A percentile compares a stretch with the other conserved stretches of the same genome.
Conservation (phyloP, 768 basidiomycete species). For the Lyophyllum atratum region DNA sequence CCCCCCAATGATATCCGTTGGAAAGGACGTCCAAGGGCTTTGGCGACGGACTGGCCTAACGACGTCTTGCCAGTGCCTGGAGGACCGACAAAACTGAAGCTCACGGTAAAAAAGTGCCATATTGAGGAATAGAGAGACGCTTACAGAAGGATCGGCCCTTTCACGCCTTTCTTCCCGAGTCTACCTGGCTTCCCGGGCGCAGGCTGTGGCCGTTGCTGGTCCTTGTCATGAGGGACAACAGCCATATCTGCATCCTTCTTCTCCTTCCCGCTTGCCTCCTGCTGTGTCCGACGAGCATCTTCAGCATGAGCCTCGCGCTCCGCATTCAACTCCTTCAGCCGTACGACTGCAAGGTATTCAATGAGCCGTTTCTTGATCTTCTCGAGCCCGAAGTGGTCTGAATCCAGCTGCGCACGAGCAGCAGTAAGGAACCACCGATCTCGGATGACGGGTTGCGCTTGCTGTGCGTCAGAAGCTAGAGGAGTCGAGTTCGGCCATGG, state of each 20-base stretch:
- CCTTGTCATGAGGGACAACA: slow-evolving; percentile 26
- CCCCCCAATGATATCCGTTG: slow-evolving; percentile 92
- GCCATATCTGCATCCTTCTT: slow-evolving; percentile 24
- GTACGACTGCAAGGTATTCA: slow-evolving; percentile 88
- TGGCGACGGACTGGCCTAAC: slow-evolving; percentile 86
- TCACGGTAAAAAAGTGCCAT: slow-evolving; percentile 5
- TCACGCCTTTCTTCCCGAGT: slow-evolving; percentile 47
- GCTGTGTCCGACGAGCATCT: slow-evolving; percentile 23
- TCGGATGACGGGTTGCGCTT: slow-evolving; percentile 31
- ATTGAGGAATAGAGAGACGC: slow-evolving; percentile 16
- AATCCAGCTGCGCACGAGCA: slow-evolving; percentile 81
- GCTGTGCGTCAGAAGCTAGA: slow-evolving; percentile 16
- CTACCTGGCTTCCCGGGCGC: slow-evolving; percentile 13
- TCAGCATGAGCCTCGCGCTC: slow-evolving; percentile 36
- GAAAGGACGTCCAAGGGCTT: slow-evolving; percentile 82
- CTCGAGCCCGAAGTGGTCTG: slow-evolving; percentile 90
- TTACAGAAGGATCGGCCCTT: slow-evolving; percentile 74
- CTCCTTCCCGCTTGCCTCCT: slow-evolving; percentile 19
- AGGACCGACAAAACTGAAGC: slow-evolving; percentile 77
- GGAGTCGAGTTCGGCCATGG: slow-evolving; percentile 73
- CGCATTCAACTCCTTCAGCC: slow-evolving; percentile 53
- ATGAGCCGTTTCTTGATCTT: slow-evolving; percentile 91
- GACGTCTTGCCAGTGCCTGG: slow-evolving; percentile 93
- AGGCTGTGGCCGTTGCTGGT: slow-evolving; percentile 19
- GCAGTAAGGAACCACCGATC: slow-evolving; percentile 63